These are phyloP conservation scores for Aspergillus ellipticus DNA, from an alignment of 495 filamentous ascomycete genomes.

Conservation along the genomic window DNA sequence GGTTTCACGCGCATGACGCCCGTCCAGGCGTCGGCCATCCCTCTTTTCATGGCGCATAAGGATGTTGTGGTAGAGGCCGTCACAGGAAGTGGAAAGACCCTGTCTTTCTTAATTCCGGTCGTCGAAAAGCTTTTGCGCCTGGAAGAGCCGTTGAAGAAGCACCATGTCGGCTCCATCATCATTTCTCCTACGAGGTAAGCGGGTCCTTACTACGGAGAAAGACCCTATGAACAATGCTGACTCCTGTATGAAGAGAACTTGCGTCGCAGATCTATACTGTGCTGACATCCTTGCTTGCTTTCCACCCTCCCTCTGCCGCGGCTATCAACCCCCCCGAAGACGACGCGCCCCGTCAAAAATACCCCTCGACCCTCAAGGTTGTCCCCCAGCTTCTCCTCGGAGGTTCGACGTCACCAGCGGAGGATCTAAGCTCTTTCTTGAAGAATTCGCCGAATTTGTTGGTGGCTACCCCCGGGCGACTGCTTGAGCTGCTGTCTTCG, in stretches of 20 bases:
- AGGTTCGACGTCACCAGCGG: slow-evolving; percentile 73
- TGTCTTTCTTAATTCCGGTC: slow-evolving; percentile 85
- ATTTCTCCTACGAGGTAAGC: slow-evolving; percentile 76
- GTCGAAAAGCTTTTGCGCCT: slow-evolving; percentile 77
- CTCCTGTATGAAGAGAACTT: slow-evolving; percentile 60
- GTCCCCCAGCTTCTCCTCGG: slow-evolving; percentile 88
- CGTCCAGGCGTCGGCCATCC: slow-evolving; percentile 90
- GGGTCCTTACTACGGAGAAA: not conserved
- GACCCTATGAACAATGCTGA: not conserved
- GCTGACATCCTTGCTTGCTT: slow-evolving; percentile 69
- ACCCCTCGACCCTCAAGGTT: slow-evolving; percentile 53
- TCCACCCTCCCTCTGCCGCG: slow-evolving; percentile 74
- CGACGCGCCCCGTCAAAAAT: slow-evolving; percentile 51
- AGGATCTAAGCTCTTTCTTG: slow-evolving; percentile 80
- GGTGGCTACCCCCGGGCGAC: slow-evolving; percentile 82
- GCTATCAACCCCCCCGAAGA: slow-evolving; percentile 50
- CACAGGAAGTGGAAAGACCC: slow-evolving; percentile 91
- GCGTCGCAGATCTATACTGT: slow-evolving; percentile 87
- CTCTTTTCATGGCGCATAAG: slow-evolving; percentile 87
- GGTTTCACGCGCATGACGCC: slow-evolving; percentile 88
- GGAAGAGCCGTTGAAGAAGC: slow-evolving; percentile 74
- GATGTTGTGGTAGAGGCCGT: slow-evolving; percentile 97
- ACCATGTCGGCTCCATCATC: slow-evolving; percentile 86
- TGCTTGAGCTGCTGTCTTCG: slow-evolving; percentile 85
- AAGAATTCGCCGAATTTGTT: slow-evolving; percentile 78